Evolutionary conservation across 2,329 filamentous ascomycete species (phyloP), one percentile per base, ranked within the genome.

Genomic region (Monilinia polystroma): DNA sequence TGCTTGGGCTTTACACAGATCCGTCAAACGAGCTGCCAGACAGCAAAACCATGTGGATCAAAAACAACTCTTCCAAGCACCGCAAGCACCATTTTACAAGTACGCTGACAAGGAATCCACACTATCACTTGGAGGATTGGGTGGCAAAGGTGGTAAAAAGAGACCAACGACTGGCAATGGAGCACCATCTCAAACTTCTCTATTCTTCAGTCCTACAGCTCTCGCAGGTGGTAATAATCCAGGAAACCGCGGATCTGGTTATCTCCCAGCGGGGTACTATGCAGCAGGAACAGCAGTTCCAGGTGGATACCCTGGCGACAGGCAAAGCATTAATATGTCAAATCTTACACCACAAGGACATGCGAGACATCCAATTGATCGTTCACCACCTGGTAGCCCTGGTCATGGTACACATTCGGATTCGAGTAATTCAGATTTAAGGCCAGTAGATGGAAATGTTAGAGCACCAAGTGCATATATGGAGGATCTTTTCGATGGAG

Each of bases 191-290:
- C 51, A 49, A 57, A 47, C 67, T 16, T 72, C 68, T 69, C 83
- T 98, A 20, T 99, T 99, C 85, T 99, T 97, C 82, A 97, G 93
- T 10, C 95, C 95, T 0, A 98, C 95, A 0, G 93, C 93, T 1
- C 87, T 85, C 51, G 80, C 85, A 10, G 81, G 82, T 67, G 81
- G 82, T 70, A 81, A 83, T 62, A 79, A 80, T 68, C 79, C 82
- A 51, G 80, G 79, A 56, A 86, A 86, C 72, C 89, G 93, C 64
- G 87, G 85, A 68, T 96, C 92, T 1, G 82, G 83, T n/a, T 96
- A 94, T 76, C 83, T 97, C 26, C 94, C 94, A 20, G 90, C 94
- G 3, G 94, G 94, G 1, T 97, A 96, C 80, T 98, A 98, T 76
- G 89, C 92, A 43, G 85, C 91, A 6, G 85, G 89, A 29, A 79